A percentile compares a stretch with the other conserved stretches of the same genome.
Conservation (phyloP, 345 rosid species). For the Trapa bicornis region DNA sequence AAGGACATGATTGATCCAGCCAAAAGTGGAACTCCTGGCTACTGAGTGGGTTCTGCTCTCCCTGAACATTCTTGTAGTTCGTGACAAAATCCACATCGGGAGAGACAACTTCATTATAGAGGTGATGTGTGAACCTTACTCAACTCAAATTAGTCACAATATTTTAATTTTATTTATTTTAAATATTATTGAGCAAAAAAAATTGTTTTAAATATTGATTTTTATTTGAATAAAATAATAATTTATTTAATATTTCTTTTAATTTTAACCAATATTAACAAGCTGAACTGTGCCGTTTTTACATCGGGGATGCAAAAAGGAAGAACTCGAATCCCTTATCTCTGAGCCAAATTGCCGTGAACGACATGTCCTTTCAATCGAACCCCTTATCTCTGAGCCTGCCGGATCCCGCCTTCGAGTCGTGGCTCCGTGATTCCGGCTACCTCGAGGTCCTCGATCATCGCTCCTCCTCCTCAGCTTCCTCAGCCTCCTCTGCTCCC, state of each 20-base stretch:
- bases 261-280: too few relatives aligned
- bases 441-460: constrained; percentile 79
- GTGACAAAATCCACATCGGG: constrained; percentile 9
- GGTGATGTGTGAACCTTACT: constrained; percentile 30
- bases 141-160: constrained; percentile 62
- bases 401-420: constrained; percentile 69
- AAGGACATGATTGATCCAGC: neutral
- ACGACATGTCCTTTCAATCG: neutral
- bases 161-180: too few relatives aligned
- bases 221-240: too few relatives aligned
- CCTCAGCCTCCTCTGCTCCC: constrained; percentile 15
- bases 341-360: too few relatives aligned
- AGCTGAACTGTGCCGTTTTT: constrained; percentile 30
- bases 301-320: constrained; percentile 29
- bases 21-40: neutral
- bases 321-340: too few relatives aligned
- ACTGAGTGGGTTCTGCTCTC: constrained; percentile 1
- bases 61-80: constrained; percentile 18
- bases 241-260: too few relatives aligned
- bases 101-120: constrained; percentile 16
- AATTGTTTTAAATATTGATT: too few relatives aligned
- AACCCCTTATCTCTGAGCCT: constrained; percentile 68
- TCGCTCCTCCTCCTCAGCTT: constrained; percentile 18
- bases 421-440: constrained; percentile 96
- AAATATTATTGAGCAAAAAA: too few relatives aligned